Evolutionary conservation across 352 stramenopile species (phyloP), one percentile per base, ranked within the genome.

Genomic region (Globisporangium solare): DNA sequence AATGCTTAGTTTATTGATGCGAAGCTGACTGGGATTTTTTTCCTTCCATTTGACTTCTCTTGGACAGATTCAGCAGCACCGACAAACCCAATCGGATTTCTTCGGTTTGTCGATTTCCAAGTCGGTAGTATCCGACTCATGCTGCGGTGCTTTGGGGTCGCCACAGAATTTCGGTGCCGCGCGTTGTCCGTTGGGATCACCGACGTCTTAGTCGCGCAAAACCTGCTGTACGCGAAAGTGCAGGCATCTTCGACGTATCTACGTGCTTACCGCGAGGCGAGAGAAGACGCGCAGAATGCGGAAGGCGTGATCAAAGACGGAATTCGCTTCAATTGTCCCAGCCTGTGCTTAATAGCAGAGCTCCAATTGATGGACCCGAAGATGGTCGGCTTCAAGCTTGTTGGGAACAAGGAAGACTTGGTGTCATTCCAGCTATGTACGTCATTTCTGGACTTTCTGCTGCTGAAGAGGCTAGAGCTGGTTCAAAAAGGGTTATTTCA

Each of bases 21-120:
- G 12, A 21, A 15, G 20, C 20, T 31, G 14, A 50, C 52, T 43
- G 12, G 5, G 39, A 43, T 43, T n/a, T 22, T n/a, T 35, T 12
- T 15, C 31, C 14, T 2, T 51, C n/a, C n/a, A n/a, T 18, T 51
- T 22, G 1, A 18, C 5, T 51, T 32, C 12, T 22, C 21, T 35
- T 35, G 5, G 2, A 14, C 8, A 14, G 15, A 43, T 10, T 11
- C 11, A 24, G 47, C 59, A 12, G 69, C 67, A n/a, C n/a, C n/a
- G 49, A 61, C 49, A 1, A 88, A 75, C 54, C 57, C 73, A 3
- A 59, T 88, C 32, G 77, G 70, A 6, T 83, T 86, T 50, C 72
- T 89, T 43, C 73, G 76, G 1, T 91, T 88, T 55, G 73, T 91
- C 8, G 74, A 91, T 51, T 56, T 88, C 0, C 71, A 52, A 6